Evolutionary conservation across 2,329 filamentous ascomycete species (phyloP), one percentile per base, ranked within the genome.

Genomic region (Fusarium citri): DNA sequence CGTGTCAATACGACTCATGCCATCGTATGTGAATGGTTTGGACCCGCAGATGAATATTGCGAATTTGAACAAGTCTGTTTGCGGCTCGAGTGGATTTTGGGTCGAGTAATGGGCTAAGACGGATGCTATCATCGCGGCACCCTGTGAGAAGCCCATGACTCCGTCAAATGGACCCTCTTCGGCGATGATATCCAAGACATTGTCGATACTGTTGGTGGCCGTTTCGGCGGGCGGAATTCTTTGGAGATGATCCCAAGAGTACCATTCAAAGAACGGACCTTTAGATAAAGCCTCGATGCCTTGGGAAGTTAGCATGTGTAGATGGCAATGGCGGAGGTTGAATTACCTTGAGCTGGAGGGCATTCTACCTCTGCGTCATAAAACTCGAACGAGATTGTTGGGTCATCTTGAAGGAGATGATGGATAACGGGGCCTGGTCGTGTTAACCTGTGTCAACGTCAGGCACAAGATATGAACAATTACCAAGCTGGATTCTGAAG

Each of bases 401-500:
- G 50, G 8, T 53, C 37, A 42, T 53, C 37, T 41, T 42, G 23
- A 22, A 53, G 50, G 3, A 53, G n/a, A 42, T 53, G 23, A 20
- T 53, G 50, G 20, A 53, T 42, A 8, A 42, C 50, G 9, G 37
- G 18, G 15, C 50, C 50, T 53, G 14, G 7, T 5, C 10, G 5
- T 22, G 10, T 50, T 20, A 50, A 22, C 31, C 10, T 6, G 10
- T 16, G 9, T 15, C 8, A 14, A 16, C 15, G 41, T 16, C 3
- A 11, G 14, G 8, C 15, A 8, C 22, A 6, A 43, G 20, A 16
- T 3, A 10, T 43, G 41, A 16, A 16, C 12, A 9, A 43, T 23
- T 43, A 53, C 49, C 49, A 28, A 53, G 37, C 15, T 53, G 49
- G n/a, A 53, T 53, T 42, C n/a, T 42, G 20, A 53, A 53, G n/a